Percentiles rank a stretch among this genome's conserved stretches.
Evolutionary conservation across 768 basidiomycete genomes (phyloP).

Genomic region (Cantharellus anzutake): DNA sequence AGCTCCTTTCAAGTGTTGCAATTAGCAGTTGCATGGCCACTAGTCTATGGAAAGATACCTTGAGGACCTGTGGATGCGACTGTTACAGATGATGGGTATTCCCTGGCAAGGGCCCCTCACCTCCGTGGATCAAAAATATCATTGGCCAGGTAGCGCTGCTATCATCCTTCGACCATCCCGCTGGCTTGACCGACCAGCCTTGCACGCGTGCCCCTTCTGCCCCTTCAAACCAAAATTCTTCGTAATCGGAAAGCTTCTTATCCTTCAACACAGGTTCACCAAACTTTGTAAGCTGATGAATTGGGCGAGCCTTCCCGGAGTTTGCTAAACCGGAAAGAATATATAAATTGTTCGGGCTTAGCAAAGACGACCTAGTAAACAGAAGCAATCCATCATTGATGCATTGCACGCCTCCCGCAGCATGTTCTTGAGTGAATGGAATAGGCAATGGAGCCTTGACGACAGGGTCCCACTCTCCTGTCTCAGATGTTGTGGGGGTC

Average conservation of each 20-base stretch:
- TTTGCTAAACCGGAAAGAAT: slow-evolving; percentile 29
- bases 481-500: slow-evolving; percentile 22
- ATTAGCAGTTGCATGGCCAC: background rate
- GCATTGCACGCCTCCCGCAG: slow-evolving; percentile 41
- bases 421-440: slow-evolving; percentile 36
- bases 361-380: slow-evolving; percentile 55
- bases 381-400: slow-evolving; percentile 43
- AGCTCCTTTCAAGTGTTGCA: slow-evolving; percentile 25
- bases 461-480: slow-evolving; percentile 11
- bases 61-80: background rate
- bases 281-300: slow-evolving; percentile 46
- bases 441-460: slow-evolving; percentile 22
- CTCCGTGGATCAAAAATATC: slow-evolving; percentile 68
- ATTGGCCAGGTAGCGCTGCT: slow-evolving; percentile 47
- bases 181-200: slow-evolving; percentile 69
- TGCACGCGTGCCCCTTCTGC: slow-evolving; percentile 58
- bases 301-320: slow-evolving; percentile 20
- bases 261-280: slow-evolving; percentile 33
- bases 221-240: slow-evolving; percentile 84
- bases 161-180: slow-evolving; percentile 46
- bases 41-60: background rate
- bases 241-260: slow-evolving; percentile 41
- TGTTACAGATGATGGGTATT: slow-evolving; percentile 26
- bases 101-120: slow-evolving; percentile 11
- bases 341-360: slow-evolving; percentile 63